phyloP scores from a whole-genome alignment of 139 green algal species.

The Micractinium sp. region DNA sequence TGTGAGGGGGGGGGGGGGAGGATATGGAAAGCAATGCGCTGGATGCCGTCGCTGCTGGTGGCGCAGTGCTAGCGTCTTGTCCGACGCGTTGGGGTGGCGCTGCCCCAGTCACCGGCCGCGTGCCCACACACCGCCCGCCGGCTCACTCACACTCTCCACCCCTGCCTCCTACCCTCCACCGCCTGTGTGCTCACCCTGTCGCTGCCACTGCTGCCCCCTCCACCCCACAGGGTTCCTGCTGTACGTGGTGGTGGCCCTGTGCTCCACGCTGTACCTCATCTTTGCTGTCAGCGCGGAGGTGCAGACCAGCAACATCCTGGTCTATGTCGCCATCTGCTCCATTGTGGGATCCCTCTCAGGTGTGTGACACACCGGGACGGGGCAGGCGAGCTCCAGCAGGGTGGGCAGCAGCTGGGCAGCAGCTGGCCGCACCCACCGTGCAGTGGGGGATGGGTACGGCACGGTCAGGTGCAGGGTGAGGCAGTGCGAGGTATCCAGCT shows the following conservation, averaged over 20 bases:
- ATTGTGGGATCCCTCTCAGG: constrained; percentile 87
- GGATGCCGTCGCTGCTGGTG: too few relatives aligned
- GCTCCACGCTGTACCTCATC: constrained; percentile 70
- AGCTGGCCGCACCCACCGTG: too few relatives aligned
- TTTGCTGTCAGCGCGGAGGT: constrained; percentile 65
- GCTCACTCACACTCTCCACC: neutral
- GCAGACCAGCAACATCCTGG: constrained; percentile 84
- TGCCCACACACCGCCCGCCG: neutral
- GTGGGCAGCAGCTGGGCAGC: neutral
- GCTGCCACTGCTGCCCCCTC: neutral
- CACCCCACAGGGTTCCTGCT: constrained; percentile 80
- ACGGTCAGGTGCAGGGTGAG: too few relatives aligned
- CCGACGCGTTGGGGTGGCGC: neutral
- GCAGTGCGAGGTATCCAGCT: too few relatives aligned
- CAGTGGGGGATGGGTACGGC: too few relatives aligned
- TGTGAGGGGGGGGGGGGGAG: constrained; percentile 39
- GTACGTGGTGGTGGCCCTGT: constrained; percentile 73
- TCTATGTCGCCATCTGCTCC: constrained; percentile 97
- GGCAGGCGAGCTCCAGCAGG: too few relatives aligned
- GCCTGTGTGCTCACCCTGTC: neutral
- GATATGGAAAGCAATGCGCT: too few relatives aligned
- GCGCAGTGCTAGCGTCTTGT: neutral
- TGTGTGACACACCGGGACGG: neutral
- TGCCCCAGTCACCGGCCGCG: neutral
- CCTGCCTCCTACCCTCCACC: neutral